These are phyloP conservation scores for Coemansia sp. DNA, from an alignment of 192 early-diverging fungal genomes.

Conservation along the genomic window DNA sequence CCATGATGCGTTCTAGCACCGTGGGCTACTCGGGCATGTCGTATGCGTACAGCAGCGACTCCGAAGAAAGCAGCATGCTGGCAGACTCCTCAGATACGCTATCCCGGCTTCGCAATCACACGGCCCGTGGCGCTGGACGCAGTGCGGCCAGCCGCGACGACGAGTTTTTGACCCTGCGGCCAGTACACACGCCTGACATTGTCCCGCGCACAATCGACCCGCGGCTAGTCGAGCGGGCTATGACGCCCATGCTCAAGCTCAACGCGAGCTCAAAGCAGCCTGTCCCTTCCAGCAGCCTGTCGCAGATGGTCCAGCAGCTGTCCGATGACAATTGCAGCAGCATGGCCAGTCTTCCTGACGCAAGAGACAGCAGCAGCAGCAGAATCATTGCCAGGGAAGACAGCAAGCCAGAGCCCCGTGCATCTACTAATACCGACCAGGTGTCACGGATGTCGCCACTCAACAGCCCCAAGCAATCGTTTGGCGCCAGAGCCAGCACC, in stretches of 20 bases:
- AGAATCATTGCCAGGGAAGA: not conserved
- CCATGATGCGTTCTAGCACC: constrained; percentile 4
- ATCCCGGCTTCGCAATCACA: not conserved
- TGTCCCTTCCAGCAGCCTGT: constrained; percentile 5
- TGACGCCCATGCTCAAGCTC: constrained; percentile 54
- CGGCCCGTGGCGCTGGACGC: not conserved
- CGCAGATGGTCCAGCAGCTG: constrained; percentile 7
- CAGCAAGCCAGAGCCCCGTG: constrained; percentile 1
- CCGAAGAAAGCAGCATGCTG: constrained; percentile 12
- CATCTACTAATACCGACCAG: not conserved
- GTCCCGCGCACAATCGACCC: constrained; percentile 47
- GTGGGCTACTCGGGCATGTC: constrained; percentile 2
- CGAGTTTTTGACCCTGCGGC: constrained; percentile 47
- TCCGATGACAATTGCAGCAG: constrained; percentile 5
- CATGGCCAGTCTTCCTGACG: not conserved
- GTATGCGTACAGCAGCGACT: constrained; percentile 9
- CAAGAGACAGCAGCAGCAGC: not conserved
- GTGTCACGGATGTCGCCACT: constrained; percentile 37
- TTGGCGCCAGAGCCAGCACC: constrained; percentile 3
- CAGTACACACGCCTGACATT: constrained; percentile 49
- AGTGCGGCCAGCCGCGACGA: constrained; percentile 13
- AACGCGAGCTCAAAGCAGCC: constrained; percentile 23
- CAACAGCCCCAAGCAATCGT: constrained; percentile 21
- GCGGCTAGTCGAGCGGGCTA: constrained; percentile 46
- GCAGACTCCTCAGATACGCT: not conserved